phyloP scores from a whole-genome alignment of 768 basidiomycete species.

The Cystofilobasidium macerans region DNA sequence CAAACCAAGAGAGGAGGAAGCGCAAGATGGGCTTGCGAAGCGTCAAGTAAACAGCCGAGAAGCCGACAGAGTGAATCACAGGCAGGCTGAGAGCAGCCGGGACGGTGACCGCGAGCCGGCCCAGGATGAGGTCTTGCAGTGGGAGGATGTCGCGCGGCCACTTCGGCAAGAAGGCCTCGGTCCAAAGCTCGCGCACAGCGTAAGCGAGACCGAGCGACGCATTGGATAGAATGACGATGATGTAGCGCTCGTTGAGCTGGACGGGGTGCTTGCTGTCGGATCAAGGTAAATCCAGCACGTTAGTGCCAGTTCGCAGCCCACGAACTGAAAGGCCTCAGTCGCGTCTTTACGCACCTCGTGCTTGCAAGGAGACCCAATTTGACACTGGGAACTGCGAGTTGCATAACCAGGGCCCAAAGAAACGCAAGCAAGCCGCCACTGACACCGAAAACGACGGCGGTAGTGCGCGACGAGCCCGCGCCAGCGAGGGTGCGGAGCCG shows the following conservation, averaged over 20 bases:
- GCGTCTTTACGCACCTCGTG: slow-evolving; percentile 6
- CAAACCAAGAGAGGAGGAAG: slow-evolving; percentile 24
- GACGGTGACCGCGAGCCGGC: slow-evolving; percentile 6
- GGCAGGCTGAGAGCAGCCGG: slow-evolving; percentile 19
- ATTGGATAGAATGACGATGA: slow-evolving; percentile 18
- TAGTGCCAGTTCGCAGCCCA: no score
- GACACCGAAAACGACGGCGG: slow-evolving; percentile 16
- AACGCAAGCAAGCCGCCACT: slow-evolving; percentile 16
- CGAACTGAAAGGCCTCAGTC: no score
- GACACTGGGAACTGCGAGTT: slow-evolving; percentile 1
- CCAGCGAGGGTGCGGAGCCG: slow-evolving; percentile 1
- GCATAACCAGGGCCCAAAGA: slow-evolving; percentile 9
- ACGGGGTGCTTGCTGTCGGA: slow-evolving; percentile 15
- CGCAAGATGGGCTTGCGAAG: slow-evolving; percentile 9
- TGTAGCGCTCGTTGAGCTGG: slow-evolving; percentile 22
- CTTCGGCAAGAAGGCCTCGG: slow-evolving; percentile 9
- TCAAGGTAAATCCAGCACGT: no score
- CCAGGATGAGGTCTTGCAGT: slow-evolving; percentile 7
- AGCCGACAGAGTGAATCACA: slow-evolving; percentile 17
- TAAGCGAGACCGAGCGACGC: slow-evolving; percentile 16
- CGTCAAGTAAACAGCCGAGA: slow-evolving; percentile 8
- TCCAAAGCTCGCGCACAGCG: slow-evolving; percentile 15
- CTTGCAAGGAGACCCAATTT: slow-evolving; percentile 18
- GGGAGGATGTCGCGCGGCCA: slow-evolving; percentile 20
- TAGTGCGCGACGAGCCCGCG: slow-evolving; percentile 1